Base-by-base conservation (phyloP, 805 yeast species). In the Hanseniaspora lindneri region DNA sequence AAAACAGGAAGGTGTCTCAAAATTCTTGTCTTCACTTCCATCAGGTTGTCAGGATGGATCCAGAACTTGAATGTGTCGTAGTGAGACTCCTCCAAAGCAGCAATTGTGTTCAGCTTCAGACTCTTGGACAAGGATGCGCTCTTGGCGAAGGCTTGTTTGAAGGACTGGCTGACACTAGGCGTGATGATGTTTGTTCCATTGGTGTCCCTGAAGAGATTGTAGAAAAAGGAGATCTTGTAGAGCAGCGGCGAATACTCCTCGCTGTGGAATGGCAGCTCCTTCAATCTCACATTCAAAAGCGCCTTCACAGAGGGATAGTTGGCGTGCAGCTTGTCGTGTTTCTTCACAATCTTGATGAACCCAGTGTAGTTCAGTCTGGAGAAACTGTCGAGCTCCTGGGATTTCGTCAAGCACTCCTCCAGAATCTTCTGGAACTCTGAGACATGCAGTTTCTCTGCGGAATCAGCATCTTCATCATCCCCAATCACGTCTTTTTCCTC, bases 11-110 rank as follows among this genome's bases (percentile, higher is more conserved):
- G 74, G 58, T 86, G 94, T 63, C 97, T 81, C 61, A 89, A 74
- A 55, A 89, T 84, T 52, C 87, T 79, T n/a, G 97, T 86, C 68
- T 89, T 89, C 49, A 88, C 95, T 67, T 89, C 97, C 96, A 89
- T 88, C 61, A 92, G 63, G 62, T 86, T 83, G 57, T 92, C 98
- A n/a, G 89, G 88, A 63, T 89, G 97, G 39, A 92, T 74, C 98
- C 98, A 89, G 65, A 89, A 89, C 66, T 84, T 86, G 65, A 80
- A 79, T 14, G 85, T 79, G 70, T 80, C 69, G 57, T 78, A 61
- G 43, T 65, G 66, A 30, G 58, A 53, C 32, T 62, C 62, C 41
- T 59, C 59, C 49, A 69, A 68, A 32, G 56, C 55, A 16, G 54
- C 55, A 16, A 60, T 60, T 33, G 58, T 58, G 23, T 66, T 61